A percentile compares a stretch with the other conserved stretches of the same genome.
phyloP scores from a whole-genome alignment of 2,329 filamentous ascomycete species.

The Knoxdaviesia proteae region DNA sequence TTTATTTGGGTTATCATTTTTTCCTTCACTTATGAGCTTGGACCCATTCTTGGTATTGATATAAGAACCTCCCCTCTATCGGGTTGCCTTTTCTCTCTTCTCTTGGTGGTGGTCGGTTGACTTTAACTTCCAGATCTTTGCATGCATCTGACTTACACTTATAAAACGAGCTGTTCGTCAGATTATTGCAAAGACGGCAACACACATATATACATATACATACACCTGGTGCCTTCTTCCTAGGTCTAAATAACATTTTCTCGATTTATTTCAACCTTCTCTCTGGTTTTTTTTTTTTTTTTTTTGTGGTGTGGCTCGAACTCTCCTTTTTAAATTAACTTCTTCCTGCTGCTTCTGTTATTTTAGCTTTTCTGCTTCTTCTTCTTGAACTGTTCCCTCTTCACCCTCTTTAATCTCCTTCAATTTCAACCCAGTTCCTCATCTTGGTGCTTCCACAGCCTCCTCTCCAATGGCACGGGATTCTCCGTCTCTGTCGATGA shows the following conservation, averaged over 20 bases:
- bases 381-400: background rate
- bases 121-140: too few species aligned
- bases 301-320: background rate
- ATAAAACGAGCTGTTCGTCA: too few species aligned
- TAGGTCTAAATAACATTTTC: background rate
- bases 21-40: too few species aligned
- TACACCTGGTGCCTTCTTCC: background rate
- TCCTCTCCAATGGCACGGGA: background rate
- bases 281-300: constrained; percentile 1
- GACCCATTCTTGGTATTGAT: too few species aligned
- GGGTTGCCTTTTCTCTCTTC: too few species aligned
- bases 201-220: background rate
- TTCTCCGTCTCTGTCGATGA: background rate
- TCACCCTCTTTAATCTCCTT: background rate
- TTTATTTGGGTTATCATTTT: too few species aligned
- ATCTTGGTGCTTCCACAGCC: constrained; percentile 3
- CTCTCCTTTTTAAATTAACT: background rate
- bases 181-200: too few species aligned
- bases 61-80: too few species aligned
- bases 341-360: background rate
- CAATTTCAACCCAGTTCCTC: background rate
- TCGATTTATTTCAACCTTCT: background rate
- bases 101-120: too few species aligned
- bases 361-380: background rate
- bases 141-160: too few species aligned